phyloP scores from a whole-genome alignment of 2,329 filamentous ascomycete species.

The Orbilia javanica region DNA sequence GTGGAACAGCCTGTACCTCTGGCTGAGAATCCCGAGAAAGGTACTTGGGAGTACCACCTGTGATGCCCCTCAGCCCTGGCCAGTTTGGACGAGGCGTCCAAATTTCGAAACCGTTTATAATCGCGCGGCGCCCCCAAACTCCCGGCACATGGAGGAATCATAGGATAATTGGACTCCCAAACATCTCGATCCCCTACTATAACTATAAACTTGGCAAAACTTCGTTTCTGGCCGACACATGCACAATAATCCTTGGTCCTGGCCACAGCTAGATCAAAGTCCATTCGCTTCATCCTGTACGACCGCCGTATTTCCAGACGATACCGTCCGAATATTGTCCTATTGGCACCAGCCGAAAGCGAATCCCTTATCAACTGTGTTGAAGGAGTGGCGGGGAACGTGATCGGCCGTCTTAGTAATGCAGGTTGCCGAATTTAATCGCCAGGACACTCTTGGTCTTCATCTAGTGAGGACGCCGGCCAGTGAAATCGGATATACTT shows the following conservation, averaged over 20 bases:
- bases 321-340: slow-evolving; percentile 6
- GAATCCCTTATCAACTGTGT: slow-evolving; percentile 47
- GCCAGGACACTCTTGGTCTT: slow-evolving; percentile 53
- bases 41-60: background rate
- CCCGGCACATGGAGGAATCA: slow-evolving; percentile 33
- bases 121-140: slow-evolving; percentile 53
- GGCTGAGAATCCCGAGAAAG: background rate
- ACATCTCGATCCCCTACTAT: slow-evolving; percentile 3
- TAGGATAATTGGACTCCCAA: slow-evolving; percentile 14
- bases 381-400: slow-evolving; percentile 53
- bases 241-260: background rate
- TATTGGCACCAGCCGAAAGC: too few relatives aligned
- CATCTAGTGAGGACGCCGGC: slow-evolving; percentile 50
- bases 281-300: slow-evolving; percentile 12
- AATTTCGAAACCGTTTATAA: slow-evolving; percentile 54
- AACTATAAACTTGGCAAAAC: slow-evolving; percentile 16
- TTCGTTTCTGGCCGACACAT: background rate
- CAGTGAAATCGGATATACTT: slow-evolving; percentile 54
- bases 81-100: slow-evolving; percentile 43
- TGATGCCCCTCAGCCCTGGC: slow-evolving; percentile 44
- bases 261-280: background rate
- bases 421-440: slow-evolving; percentile 55
- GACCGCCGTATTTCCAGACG: background rate
- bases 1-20: slow-evolving; percentile 11
- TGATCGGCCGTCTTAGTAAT: slow-evolving; percentile 34